Conservation (phyloP, 306 rosid genomes). For the Adenanthera pavonina region DNA sequence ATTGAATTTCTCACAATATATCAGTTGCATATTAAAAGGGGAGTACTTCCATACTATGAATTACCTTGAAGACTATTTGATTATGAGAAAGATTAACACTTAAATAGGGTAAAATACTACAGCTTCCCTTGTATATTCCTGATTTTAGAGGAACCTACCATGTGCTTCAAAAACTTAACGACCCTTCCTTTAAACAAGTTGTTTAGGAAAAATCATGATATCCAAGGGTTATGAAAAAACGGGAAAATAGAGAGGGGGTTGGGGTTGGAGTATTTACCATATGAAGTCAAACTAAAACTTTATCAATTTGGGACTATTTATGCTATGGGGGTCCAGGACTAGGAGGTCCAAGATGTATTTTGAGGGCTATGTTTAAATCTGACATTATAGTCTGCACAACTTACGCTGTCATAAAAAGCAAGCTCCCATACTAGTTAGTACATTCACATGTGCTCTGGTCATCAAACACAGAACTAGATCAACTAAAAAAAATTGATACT, state of each 20-base stretch:
- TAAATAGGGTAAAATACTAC: not conserved
- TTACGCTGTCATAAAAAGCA: not conserved
- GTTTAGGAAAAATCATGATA: not conserved
- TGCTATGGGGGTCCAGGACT: not conserved
- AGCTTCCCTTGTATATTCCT: not conserved
- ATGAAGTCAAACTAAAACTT: not conserved
- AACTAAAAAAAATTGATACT: not conserved
- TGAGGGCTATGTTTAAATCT: not conserved
- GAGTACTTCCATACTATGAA: not conserved
- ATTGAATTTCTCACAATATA: not conserved
- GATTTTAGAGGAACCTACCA: not conserved
- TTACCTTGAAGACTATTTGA: not conserved
- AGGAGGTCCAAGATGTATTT: slow-evolving; percentile 1
- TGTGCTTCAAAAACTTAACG: not conserved
- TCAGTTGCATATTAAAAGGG: not conserved
- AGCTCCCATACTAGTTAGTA: not conserved
- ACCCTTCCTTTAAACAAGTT: not conserved
- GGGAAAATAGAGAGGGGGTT: not conserved
- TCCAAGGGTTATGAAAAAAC: not conserved
- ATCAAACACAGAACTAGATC: not conserved
- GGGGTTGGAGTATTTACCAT: not conserved
- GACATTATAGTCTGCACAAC: not conserved
- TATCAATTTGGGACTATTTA: not conserved
- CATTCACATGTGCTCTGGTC: slow-evolving; percentile 4
- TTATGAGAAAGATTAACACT: not conserved